Percentiles rank a stretch among this genome's conserved stretches.
phyloP scores from a whole-genome alignment of 2,329 filamentous ascomycete genomes.

The Colletotrichum phormii region DNA sequence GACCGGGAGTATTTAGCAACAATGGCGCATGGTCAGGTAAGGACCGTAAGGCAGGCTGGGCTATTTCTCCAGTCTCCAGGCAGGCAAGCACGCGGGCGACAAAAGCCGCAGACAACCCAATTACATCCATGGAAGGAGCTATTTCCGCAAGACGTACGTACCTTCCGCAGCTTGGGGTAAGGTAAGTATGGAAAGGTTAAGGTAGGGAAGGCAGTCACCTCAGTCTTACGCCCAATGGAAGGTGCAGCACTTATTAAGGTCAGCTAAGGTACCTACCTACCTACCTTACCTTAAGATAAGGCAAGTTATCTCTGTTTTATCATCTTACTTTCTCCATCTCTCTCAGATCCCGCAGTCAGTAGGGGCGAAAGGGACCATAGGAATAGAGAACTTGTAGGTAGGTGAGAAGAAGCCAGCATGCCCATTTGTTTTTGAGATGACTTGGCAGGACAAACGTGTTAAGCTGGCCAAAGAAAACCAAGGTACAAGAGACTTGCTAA shows the following conservation, averaged over 20 bases:
- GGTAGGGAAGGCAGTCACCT: neutral
- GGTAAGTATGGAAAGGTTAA: neutral
- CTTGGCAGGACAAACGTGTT: too few species aligned
- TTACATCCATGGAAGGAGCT: neutral
- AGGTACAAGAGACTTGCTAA: too few species aligned
- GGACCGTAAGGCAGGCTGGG: neutral
- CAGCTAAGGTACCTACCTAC: too few species aligned
- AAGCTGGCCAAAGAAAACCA: too few species aligned
- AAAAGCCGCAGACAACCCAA: neutral
- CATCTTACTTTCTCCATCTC: neutral
- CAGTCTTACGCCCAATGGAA: neutral
- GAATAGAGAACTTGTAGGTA: neutral
- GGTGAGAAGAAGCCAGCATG: neutral
- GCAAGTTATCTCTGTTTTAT: neutral
- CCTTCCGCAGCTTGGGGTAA: neutral
- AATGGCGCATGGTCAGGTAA: constrained; percentile 1
- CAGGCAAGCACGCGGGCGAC: constrained; percentile 2
- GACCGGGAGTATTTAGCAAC: neutral
- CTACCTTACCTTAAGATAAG: too few species aligned
- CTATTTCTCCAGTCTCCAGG: neutral
- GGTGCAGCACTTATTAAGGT: neutral
- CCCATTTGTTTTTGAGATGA: too few species aligned
- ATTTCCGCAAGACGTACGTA: neutral
- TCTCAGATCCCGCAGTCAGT: neutral
- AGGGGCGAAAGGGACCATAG: neutral